Conservation (phyloP, 2,329 filamentous ascomycete species). For the Fusarium beomiforme region DNA sequence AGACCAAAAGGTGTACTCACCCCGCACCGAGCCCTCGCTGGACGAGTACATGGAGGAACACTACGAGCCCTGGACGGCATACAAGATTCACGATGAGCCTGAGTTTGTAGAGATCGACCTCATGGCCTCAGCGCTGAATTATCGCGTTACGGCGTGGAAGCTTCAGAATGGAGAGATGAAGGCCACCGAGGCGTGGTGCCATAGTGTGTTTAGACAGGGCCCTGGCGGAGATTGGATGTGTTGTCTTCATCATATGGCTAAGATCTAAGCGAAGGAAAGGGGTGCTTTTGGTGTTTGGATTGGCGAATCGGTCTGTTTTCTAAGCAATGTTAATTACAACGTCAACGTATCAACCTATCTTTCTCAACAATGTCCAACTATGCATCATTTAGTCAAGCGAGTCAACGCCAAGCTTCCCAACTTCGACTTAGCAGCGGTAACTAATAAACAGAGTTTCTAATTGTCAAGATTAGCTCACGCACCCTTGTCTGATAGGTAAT, state of each 20-base stretch:
- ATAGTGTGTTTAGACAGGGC: slow-evolving; percentile 48
- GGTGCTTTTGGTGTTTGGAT: slow-evolving; percentile 27
- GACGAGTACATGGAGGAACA: slow-evolving; percentile 47
- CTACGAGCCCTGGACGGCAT: slow-evolving; percentile 50
- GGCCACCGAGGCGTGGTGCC: slow-evolving; percentile 48
- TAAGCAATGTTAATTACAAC: slow-evolving; percentile 15
- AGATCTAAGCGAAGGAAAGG: slow-evolving; percentile 16
- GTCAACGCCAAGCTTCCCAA: not conserved
- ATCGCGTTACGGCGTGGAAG: slow-evolving; percentile 48
- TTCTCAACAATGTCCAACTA: not conserved
- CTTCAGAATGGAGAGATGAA: slow-evolving; percentile 44
- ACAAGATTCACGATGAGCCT: slow-evolving; percentile 49
- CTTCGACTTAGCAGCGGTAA: not conserved
- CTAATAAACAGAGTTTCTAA: slow-evolving; percentile 16
- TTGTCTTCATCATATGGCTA: slow-evolving; percentile 48
- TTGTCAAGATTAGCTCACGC: slow-evolving; percentile 11
- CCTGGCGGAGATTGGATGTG: slow-evolving; percentile 50
- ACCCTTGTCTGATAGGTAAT: not conserved
- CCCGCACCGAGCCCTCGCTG: slow-evolving; percentile 45
- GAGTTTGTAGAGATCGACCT: slow-evolving; percentile 52
- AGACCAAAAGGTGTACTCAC: slow-evolving; percentile 45
- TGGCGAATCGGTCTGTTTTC: slow-evolving; percentile 31
- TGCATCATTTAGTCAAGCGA: not conserved
- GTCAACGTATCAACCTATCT: slow-evolving; percentile 3
- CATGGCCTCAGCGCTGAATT: slow-evolving; percentile 47